These are phyloP conservation scores for Hysterium pulicare DNA, from an alignment of 2,329 filamentous ascomycete species.

Conservation along the genomic window DNA sequence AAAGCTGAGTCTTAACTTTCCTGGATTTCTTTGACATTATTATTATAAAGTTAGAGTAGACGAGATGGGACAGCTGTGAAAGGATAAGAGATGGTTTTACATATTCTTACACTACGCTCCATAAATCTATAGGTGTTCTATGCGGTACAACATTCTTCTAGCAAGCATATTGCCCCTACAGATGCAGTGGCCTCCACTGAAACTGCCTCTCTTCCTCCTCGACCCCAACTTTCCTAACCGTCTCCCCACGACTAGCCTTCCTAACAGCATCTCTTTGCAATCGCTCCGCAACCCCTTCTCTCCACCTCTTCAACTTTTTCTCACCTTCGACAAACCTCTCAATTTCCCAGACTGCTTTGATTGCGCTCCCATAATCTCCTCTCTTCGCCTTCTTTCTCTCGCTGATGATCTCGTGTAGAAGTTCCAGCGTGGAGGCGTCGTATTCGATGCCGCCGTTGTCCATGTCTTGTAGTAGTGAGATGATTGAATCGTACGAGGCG, in stretches of 20 bases:
- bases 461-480: conserved; percentile 64
- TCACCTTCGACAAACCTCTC: conserved; percentile 32
- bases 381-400: conserved; percentile 19
- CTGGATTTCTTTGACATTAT: too few relatives aligned
- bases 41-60: too few relatives aligned
- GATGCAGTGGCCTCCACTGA: too few relatives aligned
- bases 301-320: conserved; percentile 30
- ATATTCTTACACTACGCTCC: too few relatives aligned
- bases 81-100: too few relatives aligned
- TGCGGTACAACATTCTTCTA: too few relatives aligned
- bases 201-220: too few relatives aligned
- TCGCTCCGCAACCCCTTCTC: conserved; percentile 21
- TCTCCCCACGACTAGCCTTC: background rate
- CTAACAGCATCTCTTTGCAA: conserved; percentile 10
- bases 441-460: conserved; percentile 58
- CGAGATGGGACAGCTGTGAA: too few relatives aligned
- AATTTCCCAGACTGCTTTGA: conserved; percentile 31
- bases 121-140: too few relatives aligned
- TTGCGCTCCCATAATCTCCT: conserved; percentile 23
- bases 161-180: too few relatives aligned
- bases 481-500: conserved; percentile 55
- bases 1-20: too few relatives aligned
- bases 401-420: conserved; percentile 36
- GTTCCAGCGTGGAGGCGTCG: conserved; percentile 46
- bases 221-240: too few relatives aligned